Evolutionary conservation across 73 alveolate species (phyloP).

Genomic region (Stentor roeselii): DNA sequence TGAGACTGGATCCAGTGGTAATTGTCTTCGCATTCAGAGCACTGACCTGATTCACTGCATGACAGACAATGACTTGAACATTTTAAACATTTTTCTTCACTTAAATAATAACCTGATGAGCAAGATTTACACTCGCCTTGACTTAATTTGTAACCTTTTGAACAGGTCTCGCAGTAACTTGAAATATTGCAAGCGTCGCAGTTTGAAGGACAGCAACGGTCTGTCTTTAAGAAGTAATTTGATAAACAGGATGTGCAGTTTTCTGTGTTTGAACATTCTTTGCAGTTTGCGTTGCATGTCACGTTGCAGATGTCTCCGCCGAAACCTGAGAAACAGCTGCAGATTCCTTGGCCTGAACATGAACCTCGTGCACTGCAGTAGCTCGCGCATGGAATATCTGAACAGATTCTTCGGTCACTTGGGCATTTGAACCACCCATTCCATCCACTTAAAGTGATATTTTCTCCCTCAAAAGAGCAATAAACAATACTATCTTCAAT

Average conservation of each 20-base stretch:
- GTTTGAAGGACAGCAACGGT: neutral
- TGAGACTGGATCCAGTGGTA: too few species aligned
- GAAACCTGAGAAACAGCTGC: neutral
- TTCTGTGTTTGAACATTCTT: neutral
- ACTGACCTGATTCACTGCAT: too few species aligned
- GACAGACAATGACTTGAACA: too few species aligned
- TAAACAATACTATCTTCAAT: neutral
- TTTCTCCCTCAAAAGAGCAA: neutral
- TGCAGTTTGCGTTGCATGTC: neutral
- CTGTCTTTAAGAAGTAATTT: neutral
- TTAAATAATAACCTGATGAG: neutral
- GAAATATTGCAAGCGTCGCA: neutral
- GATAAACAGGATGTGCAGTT: neutral
- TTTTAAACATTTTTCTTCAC: neutral
- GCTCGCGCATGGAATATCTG: neutral
- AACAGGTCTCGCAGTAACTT: neutral
- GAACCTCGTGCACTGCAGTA: neutral
- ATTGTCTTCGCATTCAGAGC: too few species aligned
- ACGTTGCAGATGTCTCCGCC: neutral
- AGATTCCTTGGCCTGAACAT: neutral
- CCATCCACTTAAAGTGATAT: neutral
- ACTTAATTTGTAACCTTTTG: neutral
- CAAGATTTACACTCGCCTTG: neutral
- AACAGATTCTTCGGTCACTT: neutral
- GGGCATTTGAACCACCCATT: neutral